Percentiles rank a stretch among this genome's conserved stretches.
phyloP scores from a whole-genome alignment of 805 yeast genomes.

The Candida orba region DNA sequence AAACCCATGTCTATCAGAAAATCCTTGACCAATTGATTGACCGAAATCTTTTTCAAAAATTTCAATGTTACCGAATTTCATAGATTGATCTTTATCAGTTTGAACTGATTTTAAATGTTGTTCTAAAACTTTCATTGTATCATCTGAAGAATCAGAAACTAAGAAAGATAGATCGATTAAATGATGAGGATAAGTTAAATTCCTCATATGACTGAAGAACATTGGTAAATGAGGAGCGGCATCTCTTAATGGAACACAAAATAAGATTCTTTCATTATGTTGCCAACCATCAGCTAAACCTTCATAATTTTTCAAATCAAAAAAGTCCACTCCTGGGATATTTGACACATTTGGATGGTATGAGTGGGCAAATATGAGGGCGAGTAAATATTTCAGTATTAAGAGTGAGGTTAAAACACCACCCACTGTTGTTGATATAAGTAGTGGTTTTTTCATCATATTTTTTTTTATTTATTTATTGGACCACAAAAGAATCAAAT shows the following conservation, averaged over 20 bases:
- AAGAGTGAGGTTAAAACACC: conserved; percentile 10
- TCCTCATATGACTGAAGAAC: conserved; percentile 78
- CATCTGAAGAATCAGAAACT: conserved; percentile 86
- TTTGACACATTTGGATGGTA: conserved; percentile 31
- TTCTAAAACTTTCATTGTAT: conserved; percentile 68
- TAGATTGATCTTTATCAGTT: conserved; percentile 47
- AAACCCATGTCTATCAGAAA: conserved; percentile 90
- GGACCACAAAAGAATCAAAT: background rate
- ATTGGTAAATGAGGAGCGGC: conserved; percentile 86
- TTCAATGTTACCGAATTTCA: conserved; percentile 77
- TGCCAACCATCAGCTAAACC: conserved; percentile 84
- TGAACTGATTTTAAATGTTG: conserved; percentile 58
- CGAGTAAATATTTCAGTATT: conserved; percentile 10
- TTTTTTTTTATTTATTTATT: background rate
- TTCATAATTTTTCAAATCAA: conserved; percentile 61
- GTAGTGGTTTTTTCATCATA: conserved; percentile 2
- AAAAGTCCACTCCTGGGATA: conserved; percentile 48
- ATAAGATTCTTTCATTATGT: conserved; percentile 67
- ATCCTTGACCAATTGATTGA: conserved; percentile 87
- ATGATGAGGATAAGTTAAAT: conserved; percentile 82
- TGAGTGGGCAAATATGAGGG: conserved; percentile 7
- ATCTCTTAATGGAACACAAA: conserved; percentile 88
- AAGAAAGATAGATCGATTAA: conserved; percentile 78
- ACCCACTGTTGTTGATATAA: conserved; percentile 11
- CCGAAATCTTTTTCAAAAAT: conserved; percentile 92